These are phyloP conservation scores for Neofusicoccum umdonicola DNA, from an alignment of 2,329 filamentous ascomycete genomes.

Conservation along the genomic window DNA sequence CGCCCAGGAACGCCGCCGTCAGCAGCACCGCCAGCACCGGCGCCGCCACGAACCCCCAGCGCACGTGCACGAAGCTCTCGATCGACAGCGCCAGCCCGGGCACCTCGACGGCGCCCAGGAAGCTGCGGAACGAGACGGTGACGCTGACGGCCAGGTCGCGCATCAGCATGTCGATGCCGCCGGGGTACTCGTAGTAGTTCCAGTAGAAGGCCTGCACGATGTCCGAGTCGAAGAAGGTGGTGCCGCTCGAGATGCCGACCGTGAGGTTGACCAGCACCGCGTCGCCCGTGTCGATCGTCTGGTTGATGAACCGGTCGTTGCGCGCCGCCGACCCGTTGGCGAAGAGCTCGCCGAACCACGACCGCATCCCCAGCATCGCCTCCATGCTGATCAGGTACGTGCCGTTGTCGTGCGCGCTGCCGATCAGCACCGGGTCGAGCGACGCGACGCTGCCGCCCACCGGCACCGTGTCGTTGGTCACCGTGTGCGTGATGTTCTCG, in stretches of 20 bases:
- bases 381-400: slow-evolving; percentile 17
- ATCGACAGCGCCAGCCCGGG: slow-evolving; percentile 28
- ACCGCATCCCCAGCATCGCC: slow-evolving; percentile 16
- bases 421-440: background rate
- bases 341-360: slow-evolving; percentile 19
- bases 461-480: slow-evolving; percentile 15
- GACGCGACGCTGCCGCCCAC: background rate
- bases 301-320: slow-evolving; percentile 8
- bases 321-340: slow-evolving; percentile 16
- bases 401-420: background rate
- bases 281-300: background rate
- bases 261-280: slow-evolving; percentile 20
- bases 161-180: slow-evolving; percentile 37
- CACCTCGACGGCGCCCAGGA: slow-evolving; percentile 26
- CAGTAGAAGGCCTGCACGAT: slow-evolving; percentile 42
- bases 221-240: slow-evolving; percentile 25
- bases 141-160: slow-evolving; percentile 35
- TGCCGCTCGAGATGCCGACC: slow-evolving; percentile 17
- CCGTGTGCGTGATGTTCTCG: slow-evolving; percentile 8
- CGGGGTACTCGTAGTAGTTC: slow-evolving; percentile 40
- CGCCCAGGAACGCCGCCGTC: slow-evolving; percentile 31
- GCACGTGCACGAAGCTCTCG: slow-evolving; percentile 36
- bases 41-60: slow-evolving; percentile 37
- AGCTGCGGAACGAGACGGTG: slow-evolving; percentile 35
- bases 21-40: slow-evolving; percentile 32